phyloP scores from a whole-genome alignment of 2,329 filamentous ascomycete species.

The Ophiosphaerella narmari region DNA sequence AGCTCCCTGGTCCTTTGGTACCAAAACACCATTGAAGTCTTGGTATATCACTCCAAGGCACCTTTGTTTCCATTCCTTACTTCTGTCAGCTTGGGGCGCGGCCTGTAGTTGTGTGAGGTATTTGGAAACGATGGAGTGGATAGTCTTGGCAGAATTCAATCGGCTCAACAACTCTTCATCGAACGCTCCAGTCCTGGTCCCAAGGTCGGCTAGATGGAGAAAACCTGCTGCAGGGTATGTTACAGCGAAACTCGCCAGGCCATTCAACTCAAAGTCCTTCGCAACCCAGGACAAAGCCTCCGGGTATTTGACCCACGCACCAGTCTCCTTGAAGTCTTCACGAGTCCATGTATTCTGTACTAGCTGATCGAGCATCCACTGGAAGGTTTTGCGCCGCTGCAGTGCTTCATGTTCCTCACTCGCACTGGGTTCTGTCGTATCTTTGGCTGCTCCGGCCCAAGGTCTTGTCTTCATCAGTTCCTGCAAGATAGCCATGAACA shows the following conservation, averaged over 20 bases:
- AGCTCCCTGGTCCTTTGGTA: constrained; percentile 23
- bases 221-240: constrained; percentile 39
- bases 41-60: constrained; percentile 33
- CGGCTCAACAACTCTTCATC: constrained; percentile 8
- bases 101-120: constrained; percentile 30
- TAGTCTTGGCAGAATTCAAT: constrained; percentile 23
- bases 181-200: constrained; percentile 21
- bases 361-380: constrained; percentile 38
- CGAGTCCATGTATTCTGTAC: constrained; percentile 31
- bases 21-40: constrained; percentile 31
- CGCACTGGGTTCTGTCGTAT: constrained; percentile 2
- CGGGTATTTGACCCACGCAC: constrained; percentile 35
- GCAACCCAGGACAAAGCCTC: constrained; percentile 33
- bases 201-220: constrained; percentile 27
- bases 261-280: constrained; percentile 28
- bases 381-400: constrained; percentile 25
- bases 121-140: constrained; percentile 29
- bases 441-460: constrained; percentile 31
- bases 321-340: constrained; percentile 38
- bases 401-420: constrained; percentile 19
- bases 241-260: constrained; percentile 36
- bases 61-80: constrained; percentile 29
- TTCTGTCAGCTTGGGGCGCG: neutral
- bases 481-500: constrained; percentile 40
- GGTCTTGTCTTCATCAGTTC: constrained; percentile 28